phyloP scores from a whole-genome alignment of 1,284 basidiomycete genomes.

The Apiotrichum porosum region DNA sequence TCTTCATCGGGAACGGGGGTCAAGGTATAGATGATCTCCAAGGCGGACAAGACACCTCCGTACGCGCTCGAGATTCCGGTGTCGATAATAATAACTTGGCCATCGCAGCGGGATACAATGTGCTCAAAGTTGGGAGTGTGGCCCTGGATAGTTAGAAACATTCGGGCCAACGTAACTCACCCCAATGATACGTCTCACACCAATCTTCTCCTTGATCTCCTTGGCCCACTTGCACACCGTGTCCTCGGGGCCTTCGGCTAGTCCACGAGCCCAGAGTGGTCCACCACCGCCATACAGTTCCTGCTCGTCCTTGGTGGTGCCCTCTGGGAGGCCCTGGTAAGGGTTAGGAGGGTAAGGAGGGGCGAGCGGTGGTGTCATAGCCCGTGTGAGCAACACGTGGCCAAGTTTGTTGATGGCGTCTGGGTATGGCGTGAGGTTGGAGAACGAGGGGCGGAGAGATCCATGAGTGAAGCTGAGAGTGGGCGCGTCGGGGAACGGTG shows the following conservation, averaged over 20 bases:
- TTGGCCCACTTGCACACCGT: constrained; percentile 67
- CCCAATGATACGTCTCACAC: constrained; percentile 78
- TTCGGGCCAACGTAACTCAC: no score
- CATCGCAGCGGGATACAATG: constrained; percentile 75
- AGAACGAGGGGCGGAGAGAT: constrained; percentile 69
- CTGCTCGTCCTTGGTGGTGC: constrained; percentile 62
- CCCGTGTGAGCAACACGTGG: constrained; percentile 59
- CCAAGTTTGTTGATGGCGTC: constrained; percentile 71
- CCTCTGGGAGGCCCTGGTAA: constrained; percentile 67
- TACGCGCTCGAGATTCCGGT: constrained; percentile 89
- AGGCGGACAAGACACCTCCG: constrained; percentile 79
- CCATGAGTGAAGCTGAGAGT: constrained; percentile 77
- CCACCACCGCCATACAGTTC: constrained; percentile 70
- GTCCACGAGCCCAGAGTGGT: constrained; percentile 81
- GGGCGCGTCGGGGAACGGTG: constrained; percentile 65
- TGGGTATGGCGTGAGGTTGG: constrained; percentile 70
- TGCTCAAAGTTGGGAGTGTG: constrained; percentile 85
- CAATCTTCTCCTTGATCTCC: constrained; percentile 63
- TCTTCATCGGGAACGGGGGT: constrained; percentile 2
- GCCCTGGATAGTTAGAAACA: constrained; percentile 51
- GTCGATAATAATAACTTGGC: constrained; percentile 87
- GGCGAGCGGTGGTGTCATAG: constrained; percentile 56
- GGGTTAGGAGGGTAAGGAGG: constrained; percentile 73
- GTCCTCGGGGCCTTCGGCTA: constrained; percentile 56
- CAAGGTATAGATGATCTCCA: constrained; percentile 79